phyloP scores from a whole-genome alignment of 2,329 filamentous ascomycete species.

The Elsinoe arachidis region DNA sequence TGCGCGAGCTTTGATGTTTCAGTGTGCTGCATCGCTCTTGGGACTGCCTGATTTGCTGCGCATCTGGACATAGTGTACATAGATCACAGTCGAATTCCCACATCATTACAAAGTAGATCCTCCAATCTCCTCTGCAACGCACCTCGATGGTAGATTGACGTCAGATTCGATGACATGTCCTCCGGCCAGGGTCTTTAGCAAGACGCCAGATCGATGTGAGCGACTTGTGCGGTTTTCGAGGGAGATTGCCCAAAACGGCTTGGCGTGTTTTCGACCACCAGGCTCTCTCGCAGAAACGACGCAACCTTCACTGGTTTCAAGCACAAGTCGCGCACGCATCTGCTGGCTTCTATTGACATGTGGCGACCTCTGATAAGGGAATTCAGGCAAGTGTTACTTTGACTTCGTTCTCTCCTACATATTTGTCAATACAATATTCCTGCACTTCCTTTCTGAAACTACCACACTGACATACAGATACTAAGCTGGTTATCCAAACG shows the following conservation, averaged over 20 bases:
- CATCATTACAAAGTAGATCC: neutral
- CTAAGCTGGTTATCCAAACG: too few species aligned
- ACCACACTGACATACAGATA: too few species aligned
- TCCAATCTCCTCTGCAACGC: too few species aligned
- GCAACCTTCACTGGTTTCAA: too few species aligned
- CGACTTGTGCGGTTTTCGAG: neutral
- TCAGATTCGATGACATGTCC: neutral
- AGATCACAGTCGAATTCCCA: constrained; percentile 1
- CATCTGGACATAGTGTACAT: constrained; percentile 11
- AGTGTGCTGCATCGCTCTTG: neutral
- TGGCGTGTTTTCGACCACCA: neutral
- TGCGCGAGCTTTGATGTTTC: constrained; percentile 3
- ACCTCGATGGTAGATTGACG: neutral
- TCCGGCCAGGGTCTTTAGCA: neutral
- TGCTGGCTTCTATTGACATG: too few species aligned
- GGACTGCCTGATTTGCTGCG: neutral
- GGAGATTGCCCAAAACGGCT: neutral
- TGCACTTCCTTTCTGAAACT: too few species aligned
- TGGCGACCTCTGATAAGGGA: too few species aligned
- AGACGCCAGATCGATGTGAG: neutral
- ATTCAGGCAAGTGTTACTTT: constrained; percentile 11
- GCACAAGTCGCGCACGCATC: neutral
- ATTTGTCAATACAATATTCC: too few species aligned
- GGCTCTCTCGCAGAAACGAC: too few species aligned
- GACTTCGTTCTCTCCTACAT: too few species aligned